phyloP scores from a whole-genome alignment of 2,329 filamentous ascomycete species.

The Talaromyces sp. region DNA sequence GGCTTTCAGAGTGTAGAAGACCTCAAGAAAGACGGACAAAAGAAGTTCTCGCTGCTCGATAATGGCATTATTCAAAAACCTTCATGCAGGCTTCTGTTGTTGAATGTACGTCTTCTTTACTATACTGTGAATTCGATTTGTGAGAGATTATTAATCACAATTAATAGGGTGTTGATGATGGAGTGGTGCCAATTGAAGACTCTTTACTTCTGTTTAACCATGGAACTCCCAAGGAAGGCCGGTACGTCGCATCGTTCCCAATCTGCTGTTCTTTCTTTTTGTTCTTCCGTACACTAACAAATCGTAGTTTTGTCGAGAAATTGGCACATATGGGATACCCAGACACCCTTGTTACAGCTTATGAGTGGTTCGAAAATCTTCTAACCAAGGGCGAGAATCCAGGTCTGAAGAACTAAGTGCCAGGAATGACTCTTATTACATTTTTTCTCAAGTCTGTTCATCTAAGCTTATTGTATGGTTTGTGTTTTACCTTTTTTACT shows the following conservation, averaged over 20 bases:
- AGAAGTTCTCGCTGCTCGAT: conserved; percentile 61
- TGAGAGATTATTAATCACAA: neutral
- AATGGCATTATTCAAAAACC: conserved; percentile 56
- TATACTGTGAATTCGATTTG: neutral
- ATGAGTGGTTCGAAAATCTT: conserved; percentile 37
- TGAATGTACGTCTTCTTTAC: conserved; percentile 50
- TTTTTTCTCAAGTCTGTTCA: too few species aligned
- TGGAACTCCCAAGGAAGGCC: conserved; percentile 62
- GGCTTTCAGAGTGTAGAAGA: conserved; percentile 57
- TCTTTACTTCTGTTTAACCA: conserved; percentile 63
- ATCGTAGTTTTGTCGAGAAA: conserved; percentile 51
- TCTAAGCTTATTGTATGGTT: neutral
- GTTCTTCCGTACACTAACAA: neutral
- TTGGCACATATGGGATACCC: conserved; percentile 68
- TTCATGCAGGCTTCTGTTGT: conserved; percentile 56
- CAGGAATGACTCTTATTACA: neutral
- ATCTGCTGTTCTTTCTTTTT: neutral
- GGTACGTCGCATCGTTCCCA: conserved; percentile 35
- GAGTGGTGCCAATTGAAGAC: conserved; percentile 66
- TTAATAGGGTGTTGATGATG: conserved; percentile 58
- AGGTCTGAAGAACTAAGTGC: conserved; percentile 9
- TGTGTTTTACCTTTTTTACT: neutral
- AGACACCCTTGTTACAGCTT: conserved; percentile 36
- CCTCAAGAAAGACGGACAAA: conserved; percentile 53
- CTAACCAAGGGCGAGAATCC: conserved; percentile 12